phyloP scores from a whole-genome alignment of 2,329 filamentous ascomycete species.

The Botryotinia globosa region DNA sequence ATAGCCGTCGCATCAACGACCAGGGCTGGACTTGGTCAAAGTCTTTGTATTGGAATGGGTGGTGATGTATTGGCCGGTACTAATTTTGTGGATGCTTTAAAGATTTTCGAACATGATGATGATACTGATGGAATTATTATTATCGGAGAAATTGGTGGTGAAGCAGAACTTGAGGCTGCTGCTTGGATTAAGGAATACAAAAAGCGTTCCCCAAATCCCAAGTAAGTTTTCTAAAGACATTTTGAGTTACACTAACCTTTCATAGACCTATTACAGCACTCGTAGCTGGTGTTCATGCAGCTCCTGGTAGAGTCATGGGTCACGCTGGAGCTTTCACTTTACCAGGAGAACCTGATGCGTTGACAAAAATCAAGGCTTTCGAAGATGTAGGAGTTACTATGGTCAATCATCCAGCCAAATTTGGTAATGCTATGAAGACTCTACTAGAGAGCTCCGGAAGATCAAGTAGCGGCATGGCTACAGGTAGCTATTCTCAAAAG shows the following conservation, averaged over 20 bases:
- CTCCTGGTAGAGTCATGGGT: conserved; percentile 67
- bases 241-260: conserved; percentile 4
- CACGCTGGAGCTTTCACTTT: conserved; percentile 73
- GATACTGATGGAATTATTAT: conserved; percentile 67
- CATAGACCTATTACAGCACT: conserved; percentile 68
- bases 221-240: conserved; percentile 47
- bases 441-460: conserved; percentile 48
- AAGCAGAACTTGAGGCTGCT: conserved; percentile 65
- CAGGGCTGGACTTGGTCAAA: conserved; percentile 67
- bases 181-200: conserved; percentile 69
- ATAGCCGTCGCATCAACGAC: conserved; percentile 66
- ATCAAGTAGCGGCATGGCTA: conserved; percentile 40
- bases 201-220: conserved; percentile 55
- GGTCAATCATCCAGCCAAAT: conserved; percentile 73
- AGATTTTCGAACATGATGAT: conserved; percentile 61
- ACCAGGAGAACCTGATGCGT: conserved; percentile 61
- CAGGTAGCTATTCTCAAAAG: conserved; percentile 44
- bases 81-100: conserved; percentile 67
- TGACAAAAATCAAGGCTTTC: conserved; percentile 66
- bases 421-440: conserved; percentile 65
- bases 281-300: conserved; percentile 64
- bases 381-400: conserved; percentile 64
- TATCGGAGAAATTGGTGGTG: conserved; percentile 66
- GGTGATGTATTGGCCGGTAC: conserved; percentile 72
- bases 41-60: conserved; percentile 70